Evolutionary conservation across 106 monocot genomes (phyloP).

Genomic region (Dioscorea alata): DNA sequence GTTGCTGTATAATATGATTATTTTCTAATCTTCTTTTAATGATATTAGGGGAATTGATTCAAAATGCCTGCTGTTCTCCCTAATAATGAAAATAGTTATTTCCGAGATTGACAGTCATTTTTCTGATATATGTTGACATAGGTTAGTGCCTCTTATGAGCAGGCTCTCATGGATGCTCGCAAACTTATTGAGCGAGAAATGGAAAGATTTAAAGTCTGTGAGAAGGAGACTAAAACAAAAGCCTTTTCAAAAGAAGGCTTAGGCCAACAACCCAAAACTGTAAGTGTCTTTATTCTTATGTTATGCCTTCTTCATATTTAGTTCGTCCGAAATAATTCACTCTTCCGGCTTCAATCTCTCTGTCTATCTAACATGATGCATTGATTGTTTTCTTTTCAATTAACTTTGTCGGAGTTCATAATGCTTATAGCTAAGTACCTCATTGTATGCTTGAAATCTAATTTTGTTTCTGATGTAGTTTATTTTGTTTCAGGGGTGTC

Average conservation of each 20-base stretch:
- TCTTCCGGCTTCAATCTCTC: neutral
- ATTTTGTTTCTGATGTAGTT: too few species aligned
- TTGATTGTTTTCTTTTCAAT: neutral
- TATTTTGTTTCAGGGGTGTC: too few species aligned
- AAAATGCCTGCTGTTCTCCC: too few species aligned
- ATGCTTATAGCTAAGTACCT: neutral
- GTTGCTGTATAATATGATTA: too few species aligned
- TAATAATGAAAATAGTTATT: neutral
- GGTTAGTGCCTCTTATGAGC: slow-evolving; percentile 86
- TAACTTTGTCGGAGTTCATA: neutral
- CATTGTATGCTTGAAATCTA: too few species aligned
- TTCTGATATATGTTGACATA: slow-evolving; percentile 73
- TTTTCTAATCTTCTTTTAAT: too few species aligned
- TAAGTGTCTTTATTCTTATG: slow-evolving; percentile 25
- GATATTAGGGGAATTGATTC: too few species aligned
- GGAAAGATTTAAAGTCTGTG: slow-evolving; percentile 99
- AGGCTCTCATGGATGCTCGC: slow-evolving; percentile 98
- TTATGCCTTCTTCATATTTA: neutral
- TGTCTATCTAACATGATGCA: neutral
- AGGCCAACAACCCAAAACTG: slow-evolving; percentile 96
- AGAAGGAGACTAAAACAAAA: slow-evolving; percentile 99
- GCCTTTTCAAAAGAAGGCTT: slow-evolving; percentile 98
- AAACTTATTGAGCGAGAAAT: slow-evolving; percentile 96
- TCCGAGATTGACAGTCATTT: slow-evolving; percentile 40
- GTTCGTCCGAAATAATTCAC: neutral